A percentile compares a stretch with the other conserved stretches of the same genome.
Conservation (phyloP, 2,329 filamentous ascomycete genomes). For the Ceratocystis eucalypticola region DNA sequence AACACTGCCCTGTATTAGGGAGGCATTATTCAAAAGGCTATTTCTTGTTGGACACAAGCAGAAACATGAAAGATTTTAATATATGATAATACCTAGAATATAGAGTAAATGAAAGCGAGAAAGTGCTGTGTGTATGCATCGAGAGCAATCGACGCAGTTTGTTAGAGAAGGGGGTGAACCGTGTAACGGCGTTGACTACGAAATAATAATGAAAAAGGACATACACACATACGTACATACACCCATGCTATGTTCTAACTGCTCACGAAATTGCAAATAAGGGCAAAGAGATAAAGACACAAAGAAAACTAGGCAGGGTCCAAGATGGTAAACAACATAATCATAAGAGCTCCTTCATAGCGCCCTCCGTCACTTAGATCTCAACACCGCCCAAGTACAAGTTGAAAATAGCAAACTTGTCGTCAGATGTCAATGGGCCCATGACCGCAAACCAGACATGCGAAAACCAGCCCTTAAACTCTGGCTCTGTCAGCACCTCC, state of each 20-base stretch:
- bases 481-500: constrained; percentile 44
- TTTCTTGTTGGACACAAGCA: not conserved
- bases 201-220: no score
- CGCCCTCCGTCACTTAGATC: not conserved
- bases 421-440: not conserved
- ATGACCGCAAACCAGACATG: constrained; percentile 15
- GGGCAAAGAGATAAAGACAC: no score
- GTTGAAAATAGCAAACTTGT: constrained; percentile 4
- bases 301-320: no score
- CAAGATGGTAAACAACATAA: not conserved
- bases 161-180: no score
- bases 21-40: not conserved
- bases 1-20: constrained; percentile 23
- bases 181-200: no score
- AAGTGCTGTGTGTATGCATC: not conserved
- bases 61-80: not conserved
- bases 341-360: not conserved
- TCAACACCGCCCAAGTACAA: constrained; percentile 2
- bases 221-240: no score
- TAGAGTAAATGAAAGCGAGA: not conserved
- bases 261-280: no score
- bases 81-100: not conserved
- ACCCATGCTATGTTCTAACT: no score
- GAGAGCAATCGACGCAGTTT: not conserved
- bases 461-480: constrained; percentile 52